A percentile compares a stretch with the other conserved stretches of the same genome.
Evolutionary conservation across 2,329 filamentous ascomycete species (phyloP).

Genomic region (Sporothrix humicola): DNA sequence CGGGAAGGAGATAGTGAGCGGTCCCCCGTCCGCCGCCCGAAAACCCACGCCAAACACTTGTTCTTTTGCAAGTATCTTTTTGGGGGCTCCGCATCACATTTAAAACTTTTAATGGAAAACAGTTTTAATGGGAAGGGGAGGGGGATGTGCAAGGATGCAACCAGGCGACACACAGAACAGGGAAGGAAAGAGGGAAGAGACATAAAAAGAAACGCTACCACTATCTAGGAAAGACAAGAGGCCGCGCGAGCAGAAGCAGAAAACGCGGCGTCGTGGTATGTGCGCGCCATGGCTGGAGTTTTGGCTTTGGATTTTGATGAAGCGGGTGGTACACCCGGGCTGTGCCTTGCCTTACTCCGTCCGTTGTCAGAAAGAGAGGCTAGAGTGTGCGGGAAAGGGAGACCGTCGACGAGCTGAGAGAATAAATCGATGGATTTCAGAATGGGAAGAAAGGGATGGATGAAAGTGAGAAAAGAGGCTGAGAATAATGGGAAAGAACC

Average conservation of each 20-base stretch:
- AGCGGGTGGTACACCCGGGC: neutral
- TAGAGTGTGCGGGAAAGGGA: slow-evolving; percentile 3
- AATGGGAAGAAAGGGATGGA: slow-evolving; percentile 8
- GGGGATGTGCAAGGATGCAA: slow-evolving; percentile 26
- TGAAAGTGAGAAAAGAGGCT: slow-evolving; percentile 3
- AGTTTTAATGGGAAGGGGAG: neutral
- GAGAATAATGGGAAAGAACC: neutral
- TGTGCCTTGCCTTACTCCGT: neutral
- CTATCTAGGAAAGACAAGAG: slow-evolving; percentile 17
- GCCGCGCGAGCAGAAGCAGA: neutral
- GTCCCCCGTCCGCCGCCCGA: neutral
- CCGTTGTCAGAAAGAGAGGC: neutral
- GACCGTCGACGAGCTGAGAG: neutral
- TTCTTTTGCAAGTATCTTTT: neutral
- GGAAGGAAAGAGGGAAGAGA: slow-evolving; percentile 19
- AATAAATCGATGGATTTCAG: neutral
- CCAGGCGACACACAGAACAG: slow-evolving; percentile 16
- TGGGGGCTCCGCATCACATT: neutral
- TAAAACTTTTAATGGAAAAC: no score
- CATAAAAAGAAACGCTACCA: neutral
- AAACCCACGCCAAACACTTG: neutral
- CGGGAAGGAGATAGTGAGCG: slow-evolving; percentile 1
- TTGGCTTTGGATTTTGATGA: neutral
- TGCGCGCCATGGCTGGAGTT: slow-evolving; percentile 4
- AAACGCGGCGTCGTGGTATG: neutral